Base-by-base conservation (phyloP, 1,139 yeast genomes). In the Scheffersomyces lignicola region DNA sequence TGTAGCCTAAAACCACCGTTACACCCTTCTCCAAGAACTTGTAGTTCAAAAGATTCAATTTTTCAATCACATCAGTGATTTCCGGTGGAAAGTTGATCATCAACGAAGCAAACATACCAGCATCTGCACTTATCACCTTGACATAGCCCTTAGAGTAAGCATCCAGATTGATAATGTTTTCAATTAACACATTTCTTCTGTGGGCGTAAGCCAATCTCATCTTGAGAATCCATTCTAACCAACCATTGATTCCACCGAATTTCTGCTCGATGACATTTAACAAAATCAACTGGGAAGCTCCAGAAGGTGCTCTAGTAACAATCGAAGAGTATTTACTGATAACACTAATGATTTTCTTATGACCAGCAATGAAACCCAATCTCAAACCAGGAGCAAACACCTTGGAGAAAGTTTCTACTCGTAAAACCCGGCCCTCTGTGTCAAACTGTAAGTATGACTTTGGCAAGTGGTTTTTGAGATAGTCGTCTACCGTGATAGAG, bases 101-200 rank as follows among this genome's bases (percentile, higher is more conserved):
- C 17, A 81, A 60, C 48, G 83, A 69, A 31, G 81, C 75, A 60
- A 86, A 86, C 95, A 86, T 86, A 20, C 95, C 95, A 3, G 90
- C 89, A 16, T 69, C 65, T 2, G 92, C 89, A 41, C 78, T 84
- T 39, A 78, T 60, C 5, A 76, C 62, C 9, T 63, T 60, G 37
- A 79, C 55, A 29, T 65, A 63, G 12, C 55, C 61, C 22, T 57
- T 51, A 35, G 56, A 44, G 39, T 49, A 62, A 7, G 64, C 68
- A 11, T 52, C 40, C 39, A 56, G 54, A 29, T 57, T 51, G 27
- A 35, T 47, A 18, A 62, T 45, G 23, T 51, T 49, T 35, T 47
- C 52, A 27, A 72, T 52, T 40, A 79, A 65, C 4, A 66, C 51
- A 45, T 80, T 71, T 51, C 80, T 71, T 48, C 90, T 69, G 34